Conservation (phyloP, 2,329 filamentous ascomycete genomes). For the Epichloe glyceriae region DNA sequence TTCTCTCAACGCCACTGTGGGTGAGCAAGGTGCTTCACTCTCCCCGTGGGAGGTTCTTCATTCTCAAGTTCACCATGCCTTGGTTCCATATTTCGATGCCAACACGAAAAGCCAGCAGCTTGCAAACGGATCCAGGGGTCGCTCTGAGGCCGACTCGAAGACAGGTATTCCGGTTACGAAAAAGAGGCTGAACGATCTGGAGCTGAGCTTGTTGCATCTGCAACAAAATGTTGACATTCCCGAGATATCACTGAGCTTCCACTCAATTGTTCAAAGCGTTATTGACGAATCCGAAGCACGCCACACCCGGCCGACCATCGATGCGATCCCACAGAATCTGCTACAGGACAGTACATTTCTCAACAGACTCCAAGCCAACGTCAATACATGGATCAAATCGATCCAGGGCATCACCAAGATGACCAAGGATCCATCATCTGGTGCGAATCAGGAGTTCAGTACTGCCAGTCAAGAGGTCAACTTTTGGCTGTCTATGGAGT, state of each 20-base stretch:
- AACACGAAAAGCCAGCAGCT: slow-evolving; percentile 74
- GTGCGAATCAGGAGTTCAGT: slow-evolving; percentile 37
- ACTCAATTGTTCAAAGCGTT: slow-evolving; percentile 75
- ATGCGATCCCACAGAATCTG: slow-evolving; percentile 62
- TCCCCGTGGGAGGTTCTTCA: slow-evolving; percentile 90
- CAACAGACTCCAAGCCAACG: slow-evolving; percentile 83
- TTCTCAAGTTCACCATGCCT: slow-evolving; percentile 77
- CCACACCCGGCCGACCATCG: slow-evolving; percentile 57
- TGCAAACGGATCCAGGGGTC: slow-evolving; percentile 51
- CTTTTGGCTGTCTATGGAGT: slow-evolving; percentile 98
- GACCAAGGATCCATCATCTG: slow-evolving; percentile 64
- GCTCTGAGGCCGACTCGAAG: slow-evolving; percentile 78
- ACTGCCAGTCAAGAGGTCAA: slow-evolving; percentile 97
- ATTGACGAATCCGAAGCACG: slow-evolving; percentile 63
- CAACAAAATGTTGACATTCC: slow-evolving; percentile 98
- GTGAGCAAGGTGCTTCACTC: slow-evolving; percentile 57
- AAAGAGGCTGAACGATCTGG: slow-evolving; percentile 90
- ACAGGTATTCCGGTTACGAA: slow-evolving; percentile 95
- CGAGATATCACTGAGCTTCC: slow-evolving; percentile 74
- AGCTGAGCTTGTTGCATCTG: slow-evolving; percentile 77
- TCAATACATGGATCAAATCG: slow-evolving; percentile 97
- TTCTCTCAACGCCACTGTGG: slow-evolving; percentile 50
- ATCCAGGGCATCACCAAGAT: slow-evolving; percentile 95
- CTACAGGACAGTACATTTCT: slow-evolving; percentile 83
- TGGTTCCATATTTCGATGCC: slow-evolving; percentile 95